A percentile compares a stretch with the other conserved stretches of the same genome.
Evolutionary conservation across 2,329 filamentous ascomycete species (phyloP).

Genomic region (Fusarium dlaminii): DNA sequence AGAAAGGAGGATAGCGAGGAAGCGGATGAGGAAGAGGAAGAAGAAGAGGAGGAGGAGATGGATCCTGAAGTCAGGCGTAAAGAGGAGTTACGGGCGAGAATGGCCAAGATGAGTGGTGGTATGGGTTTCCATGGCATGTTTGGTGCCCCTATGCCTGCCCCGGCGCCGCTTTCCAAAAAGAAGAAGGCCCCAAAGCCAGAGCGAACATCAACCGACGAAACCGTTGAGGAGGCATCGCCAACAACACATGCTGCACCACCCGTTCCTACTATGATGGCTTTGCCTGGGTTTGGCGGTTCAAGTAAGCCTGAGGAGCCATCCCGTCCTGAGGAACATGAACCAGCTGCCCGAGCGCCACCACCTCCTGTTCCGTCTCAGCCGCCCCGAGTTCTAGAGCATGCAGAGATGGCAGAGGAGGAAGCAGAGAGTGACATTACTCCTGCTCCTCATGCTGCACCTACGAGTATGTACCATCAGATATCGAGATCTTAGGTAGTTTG

Average conservation of each 20-base stretch:
- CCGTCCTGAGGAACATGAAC: conserved; percentile 50
- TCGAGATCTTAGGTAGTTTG: background rate
- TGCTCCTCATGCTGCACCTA: conserved; percentile 40
- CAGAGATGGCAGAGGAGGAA: conserved; percentile 42
- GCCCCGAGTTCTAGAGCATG: conserved; percentile 26
- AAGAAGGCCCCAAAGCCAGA: conserved; percentile 62
- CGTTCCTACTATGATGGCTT: conserved; percentile 68
- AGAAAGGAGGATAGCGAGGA: conserved; percentile 64
- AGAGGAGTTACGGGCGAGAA: conserved; percentile 89
- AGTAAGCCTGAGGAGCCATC: conserved; percentile 56
- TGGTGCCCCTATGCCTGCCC: conserved; percentile 74
- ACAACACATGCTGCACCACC: conserved; percentile 59
- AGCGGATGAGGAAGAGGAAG: conserved; percentile 73
- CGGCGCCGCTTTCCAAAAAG: conserved; percentile 61
- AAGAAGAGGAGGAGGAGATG: conserved; percentile 85
- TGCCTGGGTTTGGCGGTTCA: conserved; percentile 77
- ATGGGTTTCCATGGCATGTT: conserved; percentile 98
- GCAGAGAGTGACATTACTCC: conserved; percentile 51
- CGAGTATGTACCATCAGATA: conserved; percentile 30
- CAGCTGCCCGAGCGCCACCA: conserved; percentile 41
- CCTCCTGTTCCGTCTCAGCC: conserved; percentile 44
- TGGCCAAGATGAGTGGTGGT: conserved; percentile 98
- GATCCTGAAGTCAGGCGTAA: conserved; percentile 87
- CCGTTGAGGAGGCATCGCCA: conserved; percentile 56
- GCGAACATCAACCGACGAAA: conserved; percentile 53